Percentiles rank a stretch among this genome's conserved stretches.
Evolutionary conservation across 1,284 basidiomycete species (phyloP).

Genomic region (Clitocybe nebularis): DNA sequence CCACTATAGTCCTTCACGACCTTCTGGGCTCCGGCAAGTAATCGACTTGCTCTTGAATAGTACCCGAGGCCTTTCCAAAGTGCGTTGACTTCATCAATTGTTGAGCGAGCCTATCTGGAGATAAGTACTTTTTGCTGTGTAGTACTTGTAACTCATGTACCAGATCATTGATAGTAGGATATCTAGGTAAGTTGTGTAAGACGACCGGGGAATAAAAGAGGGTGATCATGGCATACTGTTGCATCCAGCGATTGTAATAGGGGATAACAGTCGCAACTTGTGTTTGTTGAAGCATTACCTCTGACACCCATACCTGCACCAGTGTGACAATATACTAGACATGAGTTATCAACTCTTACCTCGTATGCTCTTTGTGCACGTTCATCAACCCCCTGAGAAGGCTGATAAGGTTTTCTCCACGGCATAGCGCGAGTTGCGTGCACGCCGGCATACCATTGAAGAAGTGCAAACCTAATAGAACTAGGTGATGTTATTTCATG

Average conservation of each 20-base stretch:
- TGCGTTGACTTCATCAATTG: constrained; percentile 82
- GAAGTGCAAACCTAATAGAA: constrained; percentile 42
- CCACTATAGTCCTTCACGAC: constrained; percentile 66
- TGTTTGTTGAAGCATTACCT: constrained; percentile 98
- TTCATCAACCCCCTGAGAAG: constrained; percentile 43
- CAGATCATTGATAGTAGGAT: constrained; percentile 65
- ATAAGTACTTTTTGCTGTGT: too few relatives aligned
- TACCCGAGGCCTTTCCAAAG: constrained; percentile 92
- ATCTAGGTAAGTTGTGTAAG: constrained; percentile 12
- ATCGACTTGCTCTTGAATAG: constrained; percentile 81
- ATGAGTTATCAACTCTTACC: constrained; percentile 42
- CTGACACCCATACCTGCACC: constrained; percentile 80
- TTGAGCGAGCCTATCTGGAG: constrained; percentile 51
- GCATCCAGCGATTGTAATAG: constrained; percentile 86
- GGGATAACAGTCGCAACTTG: constrained; percentile 88
- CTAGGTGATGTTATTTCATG: constrained; percentile 32
- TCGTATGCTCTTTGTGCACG: constrained; percentile 77
- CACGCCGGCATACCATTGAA: constrained; percentile 68
- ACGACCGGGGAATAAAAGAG: constrained; percentile 10
- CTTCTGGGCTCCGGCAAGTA: constrained; percentile 78
- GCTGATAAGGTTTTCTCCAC: constrained; percentile 74
- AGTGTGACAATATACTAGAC: too few relatives aligned
- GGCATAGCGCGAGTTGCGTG: constrained; percentile 74
- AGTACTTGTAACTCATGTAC: too few relatives aligned
- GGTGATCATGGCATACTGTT: constrained; percentile 45